Evolutionary conservation across 1,284 basidiomycete species (phyloP), one percentile per base, ranked within the genome.

Genomic region (Bondarzewia mesenterica): DNA sequence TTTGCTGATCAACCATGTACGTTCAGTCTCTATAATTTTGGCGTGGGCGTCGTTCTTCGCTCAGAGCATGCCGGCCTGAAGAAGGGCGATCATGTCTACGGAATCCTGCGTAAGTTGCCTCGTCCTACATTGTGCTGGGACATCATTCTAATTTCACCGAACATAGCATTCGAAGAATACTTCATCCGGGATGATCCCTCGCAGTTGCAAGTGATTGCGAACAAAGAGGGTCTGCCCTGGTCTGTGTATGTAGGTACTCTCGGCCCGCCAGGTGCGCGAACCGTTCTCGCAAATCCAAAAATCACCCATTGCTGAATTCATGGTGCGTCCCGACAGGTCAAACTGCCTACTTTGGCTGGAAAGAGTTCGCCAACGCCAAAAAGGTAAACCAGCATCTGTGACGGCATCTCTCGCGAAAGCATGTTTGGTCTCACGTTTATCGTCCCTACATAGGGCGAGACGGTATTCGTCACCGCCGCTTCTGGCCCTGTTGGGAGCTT

Each of bases 401-500:
- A n/a, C n/a, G n/a, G n/a, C n/a, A n/a, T n/a, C n/a, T n/a, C n/a
- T n/a, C n/a, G n/a, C n/a, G n/a, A n/a, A n/a, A n/a, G n/a, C n/a
- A n/a, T n/a, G n/a, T n/a, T n/a, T n/a, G n/a, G n/a, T n/a, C n/a
- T n/a, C n/a, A n/a, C 3, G 4, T n/a, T 32, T 32, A 32, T 32
- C 10, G n/a, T n/a, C 29, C n/a, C 22, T 53, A 20, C 26, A 25
- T 21, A 75, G 61, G 78, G 78, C 5, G 80, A 84, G 27, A 72
- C 68, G 0, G 71, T 75, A 22, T 77, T 78, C 49, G 68, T 84
- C 14, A 72, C 70, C 2, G 73, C 75, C 5, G 80, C 75, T 4
- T 78, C 76, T 18, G 77, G 75, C 7, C 66, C 70, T 0, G 78
- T 75, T 43, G 68, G 72, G n/a, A 37, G 54, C 47, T 45, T 36